Evolutionary conservation across 352 stramenopile genomes (phyloP).

Genomic region (Globisporangium perplexum): DNA sequence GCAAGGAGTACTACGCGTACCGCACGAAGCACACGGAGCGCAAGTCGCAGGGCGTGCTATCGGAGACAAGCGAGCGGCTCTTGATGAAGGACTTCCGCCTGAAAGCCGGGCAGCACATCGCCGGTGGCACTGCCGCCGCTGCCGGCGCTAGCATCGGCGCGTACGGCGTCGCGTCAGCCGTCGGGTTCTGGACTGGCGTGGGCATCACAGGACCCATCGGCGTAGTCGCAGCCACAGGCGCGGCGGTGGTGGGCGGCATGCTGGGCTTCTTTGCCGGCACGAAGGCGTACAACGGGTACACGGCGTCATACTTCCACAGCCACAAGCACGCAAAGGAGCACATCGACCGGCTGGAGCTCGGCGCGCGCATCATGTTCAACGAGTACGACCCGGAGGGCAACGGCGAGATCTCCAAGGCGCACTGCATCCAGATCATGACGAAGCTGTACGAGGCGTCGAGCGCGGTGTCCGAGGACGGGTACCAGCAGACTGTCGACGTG

Average conservation of each 20-base stretch:
- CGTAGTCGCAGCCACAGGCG: conserved; percentile 68
- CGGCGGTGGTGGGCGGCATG: conserved; percentile 78
- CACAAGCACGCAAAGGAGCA: conserved; percentile 78
- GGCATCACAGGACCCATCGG: conserved; percentile 71
- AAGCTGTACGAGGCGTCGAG: conserved; percentile 74
- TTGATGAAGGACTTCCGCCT: conserved; percentile 81
- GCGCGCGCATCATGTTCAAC: conserved; percentile 77
- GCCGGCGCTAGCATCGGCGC: conserved; percentile 68
- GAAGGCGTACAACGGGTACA: conserved; percentile 73
- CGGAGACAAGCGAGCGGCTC: conserved; percentile 65
- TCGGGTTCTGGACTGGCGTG: conserved; percentile 81
- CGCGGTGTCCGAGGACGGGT: conserved; percentile 57
- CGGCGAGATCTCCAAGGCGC: conserved; percentile 59
- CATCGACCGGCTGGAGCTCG: conserved; percentile 79
- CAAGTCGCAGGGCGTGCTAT: conserved; percentile 60
- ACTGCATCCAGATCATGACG: conserved; percentile 70
- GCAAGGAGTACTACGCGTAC: conserved; percentile 85
- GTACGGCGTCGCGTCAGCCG: conserved; percentile 60
- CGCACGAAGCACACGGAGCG: conserved; percentile 68
- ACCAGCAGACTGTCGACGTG: conserved; percentile 49
- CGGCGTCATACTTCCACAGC: conserved; percentile 63
- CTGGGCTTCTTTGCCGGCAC: conserved; percentile 79
- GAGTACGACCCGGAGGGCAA: conserved; percentile 64
- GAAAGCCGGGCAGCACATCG: conserved; percentile 79
- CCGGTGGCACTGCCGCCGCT: conserved; percentile 63